Base-by-base conservation (phyloP, 2,329 filamentous ascomycete species). In the Calonectria multiphialidica region DNA sequence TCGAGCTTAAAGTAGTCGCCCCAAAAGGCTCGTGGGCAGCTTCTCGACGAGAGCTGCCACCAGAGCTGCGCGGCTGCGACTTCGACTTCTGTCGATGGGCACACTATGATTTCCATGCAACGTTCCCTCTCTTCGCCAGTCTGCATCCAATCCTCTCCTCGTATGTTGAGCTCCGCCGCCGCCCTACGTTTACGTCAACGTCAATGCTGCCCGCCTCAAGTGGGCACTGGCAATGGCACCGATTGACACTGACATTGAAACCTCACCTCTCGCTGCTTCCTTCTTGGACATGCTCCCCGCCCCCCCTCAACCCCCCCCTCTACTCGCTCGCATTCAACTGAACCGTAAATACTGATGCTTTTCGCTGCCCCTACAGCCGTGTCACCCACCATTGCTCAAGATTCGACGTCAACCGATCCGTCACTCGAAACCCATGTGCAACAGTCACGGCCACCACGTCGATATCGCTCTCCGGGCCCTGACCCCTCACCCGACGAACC, bases 51-150 rank as follows among this genome's bases (percentile, higher is more conserved):
- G 78, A 79, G 80, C 81, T 79, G 71, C 76, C 74, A 71, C 72
- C 81, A 74, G 82, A 80, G 82, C 85, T 84, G 80, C 78, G 78
- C 81, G 80, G 80, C 74, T 76, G 79, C 78, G 73, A 74, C 75
- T 70, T 70, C 71, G 76, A 74, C 76, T 62, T 68, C 77, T 75
- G 80, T 82, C 80, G 80, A 88, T 87, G 86, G 84, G 82, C 82
- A 83, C 87, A 88, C 82, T 83, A 90, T 91, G 88, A 88, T 89
- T 82, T 88, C 89, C 83, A 90, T 91, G 89, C 88, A 91, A 84
- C 88, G 88, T 79, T 91, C 90, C 75, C 85, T 89, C 74, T 92
- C 91, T 76, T 92, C 91, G 82, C 89, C 90, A 78, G 90, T 90
- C 83, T 88, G 88, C 84, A 86, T 88, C 76, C 86, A 88, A 80